Conservation (phyloP, 768 basidiomycete genomes). For the Collybia nuda region DNA sequence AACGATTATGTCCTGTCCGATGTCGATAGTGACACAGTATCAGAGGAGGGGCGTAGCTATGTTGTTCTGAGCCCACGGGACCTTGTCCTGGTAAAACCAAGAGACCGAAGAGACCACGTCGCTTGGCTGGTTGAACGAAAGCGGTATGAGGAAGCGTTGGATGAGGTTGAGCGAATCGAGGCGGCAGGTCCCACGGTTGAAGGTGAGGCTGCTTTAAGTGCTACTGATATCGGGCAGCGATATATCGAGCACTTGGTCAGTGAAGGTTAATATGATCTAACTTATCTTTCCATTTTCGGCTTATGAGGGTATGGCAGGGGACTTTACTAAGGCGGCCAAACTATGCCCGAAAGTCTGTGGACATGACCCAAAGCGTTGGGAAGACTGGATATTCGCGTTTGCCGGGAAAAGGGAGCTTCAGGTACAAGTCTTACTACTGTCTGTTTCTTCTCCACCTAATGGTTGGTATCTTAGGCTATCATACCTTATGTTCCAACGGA, state of each 20-base stretch:
- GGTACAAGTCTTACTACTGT: slow-evolving; percentile 33
- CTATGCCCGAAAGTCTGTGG: slow-evolving; percentile 86
- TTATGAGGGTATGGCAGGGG: slow-evolving; percentile 24
- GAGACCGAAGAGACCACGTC: slow-evolving; percentile 90
- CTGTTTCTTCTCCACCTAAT: too few species aligned
- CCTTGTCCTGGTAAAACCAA: slow-evolving; percentile 80
- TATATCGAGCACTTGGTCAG: slow-evolving; percentile 86
- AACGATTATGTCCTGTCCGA: slow-evolving; percentile 85
- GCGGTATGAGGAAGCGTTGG: slow-evolving; percentile 88
- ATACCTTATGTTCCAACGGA: slow-evolving; percentile 89
- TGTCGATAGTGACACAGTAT: slow-evolving; percentile 24
- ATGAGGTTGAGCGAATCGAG: slow-evolving; percentile 71
- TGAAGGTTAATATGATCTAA: slow-evolving; percentile 53
- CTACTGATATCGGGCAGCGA: slow-evolving; percentile 74
- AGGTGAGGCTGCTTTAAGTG: slow-evolving; percentile 43
- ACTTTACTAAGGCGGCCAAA: slow-evolving; percentile 76
- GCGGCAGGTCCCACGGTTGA: slow-evolving; percentile 27
- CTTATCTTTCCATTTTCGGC: background rate
- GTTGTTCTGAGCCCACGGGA: slow-evolving; percentile 87
- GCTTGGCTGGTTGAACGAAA: slow-evolving; percentile 87
- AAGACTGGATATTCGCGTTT: slow-evolving; percentile 92
- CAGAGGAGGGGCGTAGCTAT: slow-evolving; percentile 54
- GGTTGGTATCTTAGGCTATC: slow-evolving; percentile 53
- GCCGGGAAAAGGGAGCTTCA: slow-evolving; percentile 78
- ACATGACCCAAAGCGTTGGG: slow-evolving; percentile 83